Evolutionary conservation across 768 basidiomycete species (phyloP), one percentile per base, ranked within the genome.

Genomic region (Podaxis sp.): DNA sequence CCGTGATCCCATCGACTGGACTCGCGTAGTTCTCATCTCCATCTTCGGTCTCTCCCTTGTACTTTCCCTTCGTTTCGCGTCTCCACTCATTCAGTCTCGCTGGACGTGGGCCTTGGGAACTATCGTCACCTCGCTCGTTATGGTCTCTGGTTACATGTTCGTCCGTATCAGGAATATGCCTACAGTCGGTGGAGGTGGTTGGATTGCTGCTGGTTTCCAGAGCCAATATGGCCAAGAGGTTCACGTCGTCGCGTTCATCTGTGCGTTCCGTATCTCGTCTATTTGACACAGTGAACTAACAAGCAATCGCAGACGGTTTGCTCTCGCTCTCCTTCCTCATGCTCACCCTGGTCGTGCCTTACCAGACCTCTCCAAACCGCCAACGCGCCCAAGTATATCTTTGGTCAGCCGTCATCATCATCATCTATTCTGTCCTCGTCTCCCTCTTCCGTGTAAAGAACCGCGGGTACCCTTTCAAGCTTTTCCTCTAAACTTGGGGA

Each of bases 71-170:
- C 84, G 85, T 56, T 87, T 85, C 77, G 77, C 91, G 62, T 73
- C 82, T 3, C 86, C 90, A 30, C 75, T 92, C 59, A 73, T 95
- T 30, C 75, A 82, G 65, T 90, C 80, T 67, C 87, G 88, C 65
- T 93, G 91, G 91, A 76, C 83, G 2, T 95, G 93, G 92, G 91
- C 90, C 5, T 69, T 78, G 24, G 73, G 72, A n/a, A 81, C 80
- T 44, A 83, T 87, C 30, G 60, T 88, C 44, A 72, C 85, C 28
- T 83, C 87, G 8, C 88, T 93, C 20, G 76, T 93, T 68, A 96
- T 98, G 89, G 96, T 88, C 22, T 87, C 90, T 8, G 97, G 97
- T 7, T 91, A 87, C 80, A 99, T 99, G 97, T 99, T 96, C 77
- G 91, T 91, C 63, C 90, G 89, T 66, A 99, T 99, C 68, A 88